Evolutionary conservation across 176 grass and related monocot genomes (phyloP).

Genomic region (Triticum urartu): DNA sequence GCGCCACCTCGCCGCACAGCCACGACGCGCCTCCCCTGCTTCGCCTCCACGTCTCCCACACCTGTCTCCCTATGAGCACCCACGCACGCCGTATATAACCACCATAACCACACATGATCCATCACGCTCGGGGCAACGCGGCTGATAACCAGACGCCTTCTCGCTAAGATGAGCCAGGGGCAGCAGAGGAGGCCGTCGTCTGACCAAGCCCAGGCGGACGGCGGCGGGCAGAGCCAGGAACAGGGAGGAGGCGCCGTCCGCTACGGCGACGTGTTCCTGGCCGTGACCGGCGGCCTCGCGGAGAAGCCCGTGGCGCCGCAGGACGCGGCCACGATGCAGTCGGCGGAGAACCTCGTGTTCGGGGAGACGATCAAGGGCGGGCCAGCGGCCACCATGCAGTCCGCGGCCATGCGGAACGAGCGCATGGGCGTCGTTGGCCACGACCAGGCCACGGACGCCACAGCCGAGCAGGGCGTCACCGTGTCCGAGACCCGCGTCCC

Average conservation of each 20-base stretch:
- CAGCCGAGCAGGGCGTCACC: constrained; percentile 44
- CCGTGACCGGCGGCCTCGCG: constrained; percentile 41
- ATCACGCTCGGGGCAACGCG: background rate
- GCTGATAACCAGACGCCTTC: background rate
- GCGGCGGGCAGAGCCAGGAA: background rate
- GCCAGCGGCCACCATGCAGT: constrained; percentile 60
- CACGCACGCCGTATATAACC: background rate
- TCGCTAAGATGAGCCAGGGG: constrained; percentile 58
- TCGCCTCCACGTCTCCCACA: constrained; percentile 36
- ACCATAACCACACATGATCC: background rate
- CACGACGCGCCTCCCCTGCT: background rate
- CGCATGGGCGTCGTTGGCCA: constrained; percentile 47
- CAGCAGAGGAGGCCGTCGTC: constrained; percentile 45
- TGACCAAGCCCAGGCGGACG: background rate
- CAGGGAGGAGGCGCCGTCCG: constrained; percentile 17
- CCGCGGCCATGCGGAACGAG: constrained; percentile 60
- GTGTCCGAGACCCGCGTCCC: constrained; percentile 53
- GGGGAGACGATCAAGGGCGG: constrained; percentile 53
- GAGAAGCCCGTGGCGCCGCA: constrained; percentile 45
- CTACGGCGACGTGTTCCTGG: constrained; percentile 66
- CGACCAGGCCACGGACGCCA: constrained; percentile 45
- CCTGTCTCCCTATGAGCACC: background rate
- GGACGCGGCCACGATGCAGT: constrained; percentile 80
- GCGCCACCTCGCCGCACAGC: too few species aligned
- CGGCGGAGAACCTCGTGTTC: constrained; percentile 45